Evolutionary conservation across 768 basidiomycete species (phyloP), one percentile per base, ranked within the genome.

Genomic region (Amanita rubescens): DNA sequence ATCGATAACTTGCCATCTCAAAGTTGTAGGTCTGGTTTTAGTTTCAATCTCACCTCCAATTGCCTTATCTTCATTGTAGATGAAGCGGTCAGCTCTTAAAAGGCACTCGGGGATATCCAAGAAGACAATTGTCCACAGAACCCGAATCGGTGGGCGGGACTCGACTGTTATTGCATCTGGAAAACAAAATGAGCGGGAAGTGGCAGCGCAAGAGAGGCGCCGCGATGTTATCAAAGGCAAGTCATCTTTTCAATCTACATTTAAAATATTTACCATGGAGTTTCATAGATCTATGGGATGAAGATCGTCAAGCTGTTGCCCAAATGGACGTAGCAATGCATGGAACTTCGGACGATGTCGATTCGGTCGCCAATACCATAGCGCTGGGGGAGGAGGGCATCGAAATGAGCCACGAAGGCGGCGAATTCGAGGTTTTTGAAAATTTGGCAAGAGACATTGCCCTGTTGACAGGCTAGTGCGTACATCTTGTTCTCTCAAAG

Each of bases 381-480:
- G 47, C 47, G 15, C 53, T 53, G 25, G 56, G 56, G 2, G 53
- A 57, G 11, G 56, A 57, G 14, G 56, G 53, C 19, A 12, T 57
- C 6, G 53, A 57, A 19, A 54, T 49, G 17, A 57, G 56, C 42
- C 51, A 50, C 42, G 56, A 57, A 37, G 56, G 56, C 43, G 56
- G 56, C 1, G 47, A 57, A 19, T 33, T 43, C 38, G 53, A 54
- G 30, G 56, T 57, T 17, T 54, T 54, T 24, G 53, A 54, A 14
- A 45, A 54, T 34, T 38, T 57, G 39, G 55, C 35, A 15, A 47
- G 41, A 22, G 46, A 19, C 3, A 41, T 56, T n/a, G 34, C 25
- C 14, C 32, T 8, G 45, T 46, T 25, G 32, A 46, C 17, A 3
- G 45, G 45, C 6, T 46, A 46, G 45, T 46, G 25, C 11, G 45